phyloP scores from a whole-genome alignment of 768 basidiomycete genomes.

The Amanita fuliginea region DNA sequence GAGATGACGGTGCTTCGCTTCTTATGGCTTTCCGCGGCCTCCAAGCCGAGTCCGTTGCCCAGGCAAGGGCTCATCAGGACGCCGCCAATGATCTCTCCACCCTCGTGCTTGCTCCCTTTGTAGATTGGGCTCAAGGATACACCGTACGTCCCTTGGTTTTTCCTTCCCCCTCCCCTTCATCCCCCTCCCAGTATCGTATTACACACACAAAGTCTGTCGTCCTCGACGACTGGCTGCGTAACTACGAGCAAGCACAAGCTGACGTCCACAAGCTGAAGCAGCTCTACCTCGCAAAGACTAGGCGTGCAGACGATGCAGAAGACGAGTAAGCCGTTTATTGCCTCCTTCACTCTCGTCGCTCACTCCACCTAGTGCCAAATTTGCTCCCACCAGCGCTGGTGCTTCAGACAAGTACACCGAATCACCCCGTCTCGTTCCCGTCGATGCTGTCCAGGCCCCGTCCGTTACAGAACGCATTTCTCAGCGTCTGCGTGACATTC shows the following conservation, averaged over 20 bases:
- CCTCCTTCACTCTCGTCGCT: constrained; percentile 8
- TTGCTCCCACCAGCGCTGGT: constrained; percentile 59
- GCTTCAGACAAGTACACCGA: constrained; percentile 66
- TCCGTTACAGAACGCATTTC: constrained; percentile 85
- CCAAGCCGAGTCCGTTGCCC: constrained; percentile 56
- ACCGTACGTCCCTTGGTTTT: constrained; percentile 31
- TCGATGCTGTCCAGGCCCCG: constrained; percentile 41
- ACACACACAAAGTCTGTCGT: constrained; percentile 43
- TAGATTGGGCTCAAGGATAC: constrained; percentile 67
- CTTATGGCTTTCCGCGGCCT: constrained; percentile 72
- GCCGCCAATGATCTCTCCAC: constrained; percentile 68
- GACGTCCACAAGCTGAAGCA: constrained; percentile 69
- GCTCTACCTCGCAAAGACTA: constrained; percentile 65
- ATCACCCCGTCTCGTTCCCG: constrained; percentile 61
- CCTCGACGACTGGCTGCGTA: constrained; percentile 54
- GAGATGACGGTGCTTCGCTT: constrained; percentile 80
- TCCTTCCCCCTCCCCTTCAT: constrained; percentile 7
- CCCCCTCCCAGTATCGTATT: constrained; percentile 44
- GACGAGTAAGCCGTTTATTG: constrained; percentile 63
- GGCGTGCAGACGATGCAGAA: constrained; percentile 84
- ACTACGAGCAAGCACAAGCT: constrained; percentile 58
- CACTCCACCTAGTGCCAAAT: constrained; percentile 54
- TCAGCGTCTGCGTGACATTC: constrained; percentile 71
- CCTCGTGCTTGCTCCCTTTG: constrained; percentile 72
- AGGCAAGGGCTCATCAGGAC: constrained; percentile 65